Evolutionary conservation across 805 yeast species (phyloP).

Genomic region (Ogataea polymorpha): DNA sequence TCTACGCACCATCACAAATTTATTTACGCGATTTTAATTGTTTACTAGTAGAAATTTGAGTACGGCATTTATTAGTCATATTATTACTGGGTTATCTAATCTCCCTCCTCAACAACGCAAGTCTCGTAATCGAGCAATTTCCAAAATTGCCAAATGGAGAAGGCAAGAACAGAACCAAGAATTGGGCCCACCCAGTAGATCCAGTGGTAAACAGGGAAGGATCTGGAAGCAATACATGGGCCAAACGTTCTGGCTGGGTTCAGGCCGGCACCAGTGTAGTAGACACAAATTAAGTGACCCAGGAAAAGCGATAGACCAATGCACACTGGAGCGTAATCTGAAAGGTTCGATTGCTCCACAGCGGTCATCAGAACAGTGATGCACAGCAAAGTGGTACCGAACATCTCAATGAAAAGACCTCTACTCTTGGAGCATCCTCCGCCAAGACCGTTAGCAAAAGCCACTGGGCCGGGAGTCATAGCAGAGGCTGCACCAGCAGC

Average conservation of each 20-base stretch:
- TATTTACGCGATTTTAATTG: background rate
- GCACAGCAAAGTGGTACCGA: slow-evolving; percentile 72
- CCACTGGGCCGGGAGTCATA: slow-evolving; percentile 76
- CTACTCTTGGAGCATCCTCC: slow-evolving; percentile 68
- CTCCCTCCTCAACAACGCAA: slow-evolving; percentile 32
- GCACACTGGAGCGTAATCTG: slow-evolving; percentile 75
- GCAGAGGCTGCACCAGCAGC: slow-evolving; percentile 89
- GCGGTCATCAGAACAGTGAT: slow-evolving; percentile 78
- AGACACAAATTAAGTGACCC: slow-evolving; percentile 77
- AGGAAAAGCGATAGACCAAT: slow-evolving; percentile 81
- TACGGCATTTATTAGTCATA: background rate
- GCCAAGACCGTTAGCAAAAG: slow-evolving; percentile 69
- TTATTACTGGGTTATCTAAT: slow-evolving; percentile 8
- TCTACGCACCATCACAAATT: slow-evolving; percentile 9
- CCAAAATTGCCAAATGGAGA: slow-evolving; percentile 63
- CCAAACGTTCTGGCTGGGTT: slow-evolving; percentile 91
- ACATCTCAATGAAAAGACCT: slow-evolving; percentile 80
- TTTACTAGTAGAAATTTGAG: background rate
- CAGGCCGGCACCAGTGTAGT: slow-evolving; percentile 87
- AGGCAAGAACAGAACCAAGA: slow-evolving; percentile 66
- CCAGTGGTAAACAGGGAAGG: slow-evolving; percentile 85
- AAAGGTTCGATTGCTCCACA: slow-evolving; percentile 75
- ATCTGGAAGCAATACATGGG: slow-evolving; percentile 67
- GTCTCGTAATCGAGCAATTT: slow-evolving; percentile 66
- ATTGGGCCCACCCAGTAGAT: slow-evolving; percentile 91